These are phyloP conservation scores for Phytophthora pluvialis DNA, from an alignment of 352 stramenopile genomes.

Conservation along the genomic window DNA sequence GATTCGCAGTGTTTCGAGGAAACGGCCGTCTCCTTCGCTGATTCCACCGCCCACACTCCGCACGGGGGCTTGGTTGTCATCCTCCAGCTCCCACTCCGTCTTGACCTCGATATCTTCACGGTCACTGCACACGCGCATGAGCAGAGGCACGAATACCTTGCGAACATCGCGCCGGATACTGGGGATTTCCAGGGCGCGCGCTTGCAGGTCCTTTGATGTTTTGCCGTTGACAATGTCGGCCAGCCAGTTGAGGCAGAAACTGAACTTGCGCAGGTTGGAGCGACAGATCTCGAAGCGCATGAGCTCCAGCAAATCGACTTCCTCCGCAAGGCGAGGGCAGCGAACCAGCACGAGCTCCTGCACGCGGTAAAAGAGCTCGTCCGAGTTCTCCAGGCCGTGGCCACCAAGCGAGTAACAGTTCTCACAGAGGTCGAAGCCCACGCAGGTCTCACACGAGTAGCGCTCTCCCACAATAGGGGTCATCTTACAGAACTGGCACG, in stretches of 20 bases:
- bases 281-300: conserved; percentile 88
- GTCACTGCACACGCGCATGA: conserved; percentile 80
- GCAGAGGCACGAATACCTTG: conserved; percentile 81
- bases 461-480: conserved; percentile 77
- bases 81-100: conserved; percentile 87
- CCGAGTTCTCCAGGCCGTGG: conserved; percentile 84
- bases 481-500: conserved; percentile 84
- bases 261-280: conserved; percentile 88
- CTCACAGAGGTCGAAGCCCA: conserved; percentile 85
- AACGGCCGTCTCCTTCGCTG: conserved; percentile 70
- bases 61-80: conserved; percentile 71
- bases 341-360: conserved; percentile 78
- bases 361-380: conserved; percentile 85
- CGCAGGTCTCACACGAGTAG: conserved; percentile 78
- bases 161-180: conserved; percentile 79
- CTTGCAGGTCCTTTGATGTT: conserved; percentile 73
- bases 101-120: conserved; percentile 87
- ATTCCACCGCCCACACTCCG: conserved; percentile 62
- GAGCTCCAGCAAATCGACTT: conserved; percentile 79
- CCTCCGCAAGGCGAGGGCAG: conserved; percentile 62
- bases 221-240: conserved; percentile 85
- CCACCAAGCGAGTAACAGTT: conserved; percentile 85
- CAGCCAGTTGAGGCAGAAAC: conserved; percentile 85
- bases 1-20: conserved; percentile 84
- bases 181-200: conserved; percentile 78